These are phyloP conservation scores for Talaromyces funiculosus DNA, from an alignment of 2,329 filamentous ascomycete genomes.

Conservation along the genomic window DNA sequence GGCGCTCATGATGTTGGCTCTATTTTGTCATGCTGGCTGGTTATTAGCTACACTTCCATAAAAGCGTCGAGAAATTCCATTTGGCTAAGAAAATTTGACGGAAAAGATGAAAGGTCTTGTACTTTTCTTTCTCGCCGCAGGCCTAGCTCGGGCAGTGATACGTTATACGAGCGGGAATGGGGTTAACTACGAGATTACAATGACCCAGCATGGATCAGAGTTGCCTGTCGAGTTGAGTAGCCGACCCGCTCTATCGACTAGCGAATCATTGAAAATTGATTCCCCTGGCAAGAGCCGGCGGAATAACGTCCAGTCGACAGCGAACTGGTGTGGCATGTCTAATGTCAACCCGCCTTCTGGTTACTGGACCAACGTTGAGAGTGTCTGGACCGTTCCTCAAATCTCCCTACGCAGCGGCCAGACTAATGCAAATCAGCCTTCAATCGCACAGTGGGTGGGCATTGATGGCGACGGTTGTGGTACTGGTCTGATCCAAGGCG, in stretches of 20 bases:
- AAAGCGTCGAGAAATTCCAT: background rate
- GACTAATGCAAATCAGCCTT: background rate
- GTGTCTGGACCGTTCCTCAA: background rate
- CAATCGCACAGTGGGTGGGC: background rate
- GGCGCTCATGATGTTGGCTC: background rate
- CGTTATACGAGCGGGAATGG: background rate
- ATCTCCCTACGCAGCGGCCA: background rate
- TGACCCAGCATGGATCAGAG: background rate
- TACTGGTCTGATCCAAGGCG: background rate
- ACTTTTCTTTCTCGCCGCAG: background rate
- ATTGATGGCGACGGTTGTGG: background rate
- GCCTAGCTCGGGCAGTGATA: background rate
- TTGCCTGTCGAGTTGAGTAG: background rate
- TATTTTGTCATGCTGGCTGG: background rate
- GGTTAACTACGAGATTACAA: background rate
- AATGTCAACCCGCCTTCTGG: background rate
- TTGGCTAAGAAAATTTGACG: background rate
- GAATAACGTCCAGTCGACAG: background rate
- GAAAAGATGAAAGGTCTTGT: background rate
- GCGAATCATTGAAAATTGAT: background rate
- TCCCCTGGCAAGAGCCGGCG: background rate
- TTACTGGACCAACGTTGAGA: background rate
- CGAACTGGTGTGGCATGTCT: background rate
- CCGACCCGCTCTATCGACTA: background rate
- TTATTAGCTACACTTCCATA: background rate